Evolutionary conservation across 2,329 filamentous ascomycete species (phyloP), one percentile per base, ranked within the genome.

Genomic region (Phaeosphaeriaceae sp.): DNA sequence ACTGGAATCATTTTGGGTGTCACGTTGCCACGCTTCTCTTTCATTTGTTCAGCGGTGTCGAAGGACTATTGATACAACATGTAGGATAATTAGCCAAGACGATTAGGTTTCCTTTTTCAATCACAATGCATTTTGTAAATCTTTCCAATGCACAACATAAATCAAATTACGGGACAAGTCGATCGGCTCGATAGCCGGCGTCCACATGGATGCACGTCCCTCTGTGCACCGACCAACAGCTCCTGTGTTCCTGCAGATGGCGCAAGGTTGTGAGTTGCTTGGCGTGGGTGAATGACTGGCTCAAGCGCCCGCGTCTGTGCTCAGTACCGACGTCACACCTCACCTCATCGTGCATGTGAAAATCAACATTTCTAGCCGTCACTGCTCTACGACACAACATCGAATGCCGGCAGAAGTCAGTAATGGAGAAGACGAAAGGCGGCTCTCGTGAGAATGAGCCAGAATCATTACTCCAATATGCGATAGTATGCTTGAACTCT

Each of bases 241-340:
- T 48, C 21, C 13, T 8, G 11, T 26, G 28, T 45, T 29, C 51
- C 46, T 59, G 56, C 54, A 58, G 45, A 38, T 49, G 36, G 47
- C 35, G 49, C 32, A 28, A 33, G 6, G 18, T 39, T 18, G 40
- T 39, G 37, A 42, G 49, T 56, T 58, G 47, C 52, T 62, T 67
- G 63, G 66, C 58, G 52, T 53, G 52, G 50, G 23, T 26, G 23
- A 26, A 8, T 56, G 54, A 51, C 41, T 41, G 37, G 44, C 44
- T 34, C 33, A 28, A 38, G 42, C 42, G 33, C 16, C 32, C 9
- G 34, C 23, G 56, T 53, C 57, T 44, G 53, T 66, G 65, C 54
- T 54, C 55, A 52, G 48, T 36, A 48, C 38, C 66, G 63, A 68
- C 64, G 66, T 68, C 65, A 71, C 67, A 34, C 26, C 11, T 28